Evolutionary conservation across 176 grass and related monocot genomes (phyloP), one percentile per base, ranked within the genome.

Genomic region (Oryza longistaminata): DNA sequence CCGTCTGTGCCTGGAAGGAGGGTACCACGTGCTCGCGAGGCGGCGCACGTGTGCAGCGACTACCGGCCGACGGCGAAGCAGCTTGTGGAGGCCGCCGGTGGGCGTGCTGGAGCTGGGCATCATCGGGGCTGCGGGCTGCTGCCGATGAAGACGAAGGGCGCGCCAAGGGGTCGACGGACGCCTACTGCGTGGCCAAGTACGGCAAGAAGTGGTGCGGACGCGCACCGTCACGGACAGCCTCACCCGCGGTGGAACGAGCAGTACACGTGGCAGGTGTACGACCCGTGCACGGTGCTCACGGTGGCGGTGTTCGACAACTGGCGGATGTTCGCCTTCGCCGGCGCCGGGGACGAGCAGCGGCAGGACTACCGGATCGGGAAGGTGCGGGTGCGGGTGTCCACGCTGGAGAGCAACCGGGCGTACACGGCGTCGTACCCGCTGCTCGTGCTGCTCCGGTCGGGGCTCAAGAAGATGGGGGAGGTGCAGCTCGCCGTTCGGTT

Each of bases 221-320:
- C 91, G 96, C 27, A 98, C 96, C 62, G 82, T 99, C 26, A 87
- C 88, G 34, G 96, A 99, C 79, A 92, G 39, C 88, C 92, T 99
- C 11, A 94, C 88, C 96, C 96, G 6, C 86, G 87, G 50, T 99
- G 96, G 96, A 99, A 99, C 80, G 96, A 99, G 75, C 96, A 99
- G 90, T 99, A 99, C 93, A 96, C 91, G 21, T 99, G 96, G 96
- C 96, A 90, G 75, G 96, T 99, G 14, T 96, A 99, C 90, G 96
- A 99, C 80, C 96, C 96, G 0, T 99, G 96, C 90, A 99, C 96
- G 0, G 91, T 96, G 60, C 89, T 99, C 16, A 96, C 96, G 11
- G 87, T 99, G 0, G 93, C 91, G 31, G 93, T 96, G 22, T 99
- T 99, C 87, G 96, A 99, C 87, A 99, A 99, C 89, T 96, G 93